These are phyloP conservation scores for Carex parvula DNA, from an alignment of 176 grass and related monocot genomes.

Conservation along the genomic window DNA sequence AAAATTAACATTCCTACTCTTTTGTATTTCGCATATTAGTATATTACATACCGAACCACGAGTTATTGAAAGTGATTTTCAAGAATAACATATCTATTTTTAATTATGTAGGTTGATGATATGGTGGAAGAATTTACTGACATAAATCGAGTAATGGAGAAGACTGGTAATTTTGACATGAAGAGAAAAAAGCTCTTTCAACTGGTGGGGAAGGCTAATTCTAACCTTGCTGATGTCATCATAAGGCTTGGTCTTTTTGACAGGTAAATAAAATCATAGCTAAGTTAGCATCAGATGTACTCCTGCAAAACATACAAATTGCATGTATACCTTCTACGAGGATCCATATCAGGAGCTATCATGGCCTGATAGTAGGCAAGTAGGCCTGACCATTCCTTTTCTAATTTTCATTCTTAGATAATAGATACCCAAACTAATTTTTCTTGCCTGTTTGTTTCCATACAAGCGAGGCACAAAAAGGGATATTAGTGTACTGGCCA, in stretches of 20 bases:
- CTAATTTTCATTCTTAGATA: not conserved
- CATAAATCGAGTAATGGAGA: constrained; percentile 91
- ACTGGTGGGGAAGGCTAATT: constrained; percentile 93
- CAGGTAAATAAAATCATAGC: constrained; percentile 40
- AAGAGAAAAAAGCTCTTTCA: constrained; percentile 97
- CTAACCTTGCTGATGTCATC: constrained; percentile 84
- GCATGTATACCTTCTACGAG: not conserved
- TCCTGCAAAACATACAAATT: not conserved
- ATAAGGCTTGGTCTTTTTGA: constrained; percentile 96
- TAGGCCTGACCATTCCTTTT: not conserved
- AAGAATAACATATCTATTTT: constrained; percentile 13
- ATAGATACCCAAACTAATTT: not conserved
- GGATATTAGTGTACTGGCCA: not conserved
- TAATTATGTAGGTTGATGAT: constrained; percentile 74
- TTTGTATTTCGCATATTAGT: not conserved
- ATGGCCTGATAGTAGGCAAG: not conserved
- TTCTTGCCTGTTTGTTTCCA: not conserved
- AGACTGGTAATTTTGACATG: constrained; percentile 85
- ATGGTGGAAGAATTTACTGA: constrained; percentile 98
- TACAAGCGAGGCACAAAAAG: not conserved
- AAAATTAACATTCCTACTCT: not conserved
- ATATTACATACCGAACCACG: not conserved
- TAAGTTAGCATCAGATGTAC: not conserved
- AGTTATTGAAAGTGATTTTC: constrained; percentile 13
- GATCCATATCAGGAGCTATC: not conserved